Conservation (phyloP, 2,329 filamentous ascomycete genomes). For the Monascus ruber region DNA sequence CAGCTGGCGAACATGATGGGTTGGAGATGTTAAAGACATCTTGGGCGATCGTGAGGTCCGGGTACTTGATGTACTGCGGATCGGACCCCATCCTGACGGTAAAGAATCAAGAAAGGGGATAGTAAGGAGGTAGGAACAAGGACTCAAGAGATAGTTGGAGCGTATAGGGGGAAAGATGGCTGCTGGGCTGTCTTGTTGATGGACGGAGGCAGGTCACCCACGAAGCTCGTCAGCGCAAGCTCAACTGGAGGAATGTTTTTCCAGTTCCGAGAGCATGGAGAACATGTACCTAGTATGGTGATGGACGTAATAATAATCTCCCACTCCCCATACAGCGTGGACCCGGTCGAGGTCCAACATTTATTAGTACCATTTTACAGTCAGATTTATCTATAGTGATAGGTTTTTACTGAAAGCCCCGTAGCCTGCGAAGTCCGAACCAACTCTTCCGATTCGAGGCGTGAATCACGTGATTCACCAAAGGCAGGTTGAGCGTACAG, state of each 20-base stretch:
- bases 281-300: too few relatives aligned
- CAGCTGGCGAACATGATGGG: slow-evolving; percentile 41
- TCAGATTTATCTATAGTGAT: too few relatives aligned
- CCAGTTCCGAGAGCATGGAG: slow-evolving; percentile 6
- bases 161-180: background rate
- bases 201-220: slow-evolving; percentile 5
- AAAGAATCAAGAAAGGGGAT: slow-evolving; percentile 1
- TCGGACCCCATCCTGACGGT: slow-evolving; percentile 43
- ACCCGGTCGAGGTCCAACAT: too few relatives aligned
- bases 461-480: too few relatives aligned
- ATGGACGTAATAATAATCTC: too few relatives aligned
- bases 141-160: slow-evolving; percentile 1
- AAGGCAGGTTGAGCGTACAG: too few relatives aligned
- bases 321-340: too few relatives aligned
- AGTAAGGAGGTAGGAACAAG: slow-evolving; percentile 2
- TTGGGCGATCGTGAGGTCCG: slow-evolving; percentile 53
- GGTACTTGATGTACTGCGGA: slow-evolving; percentile 54
- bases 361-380: too few relatives aligned
- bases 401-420: too few relatives aligned
- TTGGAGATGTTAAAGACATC: slow-evolving; percentile 58
- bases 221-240: slow-evolving; percentile 15
- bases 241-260: slow-evolving; percentile 26
- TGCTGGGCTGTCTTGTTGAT: slow-evolving; percentile 9
- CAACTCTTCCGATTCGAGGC: too few relatives aligned
- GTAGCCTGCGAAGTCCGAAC: too few relatives aligned